Evolutionary conservation across 805 yeast species (phyloP).

Genomic region (Candida glaebosa): DNA sequence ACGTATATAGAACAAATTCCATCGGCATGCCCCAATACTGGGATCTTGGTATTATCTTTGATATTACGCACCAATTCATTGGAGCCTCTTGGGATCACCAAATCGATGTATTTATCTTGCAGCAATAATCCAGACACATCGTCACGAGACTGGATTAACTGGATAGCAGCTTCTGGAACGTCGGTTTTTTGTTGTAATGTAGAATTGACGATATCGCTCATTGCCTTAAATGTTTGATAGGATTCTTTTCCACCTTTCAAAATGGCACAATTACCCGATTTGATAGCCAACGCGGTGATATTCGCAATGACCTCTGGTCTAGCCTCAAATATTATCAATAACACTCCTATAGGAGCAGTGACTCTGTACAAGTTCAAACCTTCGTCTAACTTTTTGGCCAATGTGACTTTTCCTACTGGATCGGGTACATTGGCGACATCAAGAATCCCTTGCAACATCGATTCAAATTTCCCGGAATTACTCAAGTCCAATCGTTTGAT

Average conservation of each 20-base stretch:
- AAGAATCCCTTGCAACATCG: constrained; percentile 90
- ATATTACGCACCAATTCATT: constrained; percentile 85
- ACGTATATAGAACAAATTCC: constrained; percentile 91
- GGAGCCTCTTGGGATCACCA: constrained; percentile 98
- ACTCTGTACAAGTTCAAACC: constrained; percentile 80
- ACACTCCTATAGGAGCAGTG: constrained; percentile 92
- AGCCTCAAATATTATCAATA: constrained; percentile 89
- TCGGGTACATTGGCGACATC: constrained; percentile 89
- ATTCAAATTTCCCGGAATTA: constrained; percentile 79
- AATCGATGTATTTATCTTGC: constrained; percentile 87
- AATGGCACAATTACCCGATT: constrained; percentile 95
- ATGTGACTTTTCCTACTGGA: constrained; percentile 85
- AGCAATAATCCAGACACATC: constrained; percentile 80
- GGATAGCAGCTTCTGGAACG: constrained; percentile 80
- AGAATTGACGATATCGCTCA: constrained; percentile 66
- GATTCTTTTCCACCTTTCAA: constrained; percentile 98
- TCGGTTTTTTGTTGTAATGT: constrained; percentile 57
- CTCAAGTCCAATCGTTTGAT: constrained; percentile 82
- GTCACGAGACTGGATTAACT: constrained; percentile 82
- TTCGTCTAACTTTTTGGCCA: constrained; percentile 84
- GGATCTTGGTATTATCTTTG: constrained; percentile 86
- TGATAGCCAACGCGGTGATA: constrained; percentile 90
- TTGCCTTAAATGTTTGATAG: constrained; percentile 73
- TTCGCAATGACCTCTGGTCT: constrained; percentile 99
- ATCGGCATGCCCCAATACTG: constrained; percentile 98